These are phyloP conservation scores for Schoenoplectus tabernaemontani DNA, from an alignment of 202 grass and related monocot species.

Conservation along the genomic window DNA sequence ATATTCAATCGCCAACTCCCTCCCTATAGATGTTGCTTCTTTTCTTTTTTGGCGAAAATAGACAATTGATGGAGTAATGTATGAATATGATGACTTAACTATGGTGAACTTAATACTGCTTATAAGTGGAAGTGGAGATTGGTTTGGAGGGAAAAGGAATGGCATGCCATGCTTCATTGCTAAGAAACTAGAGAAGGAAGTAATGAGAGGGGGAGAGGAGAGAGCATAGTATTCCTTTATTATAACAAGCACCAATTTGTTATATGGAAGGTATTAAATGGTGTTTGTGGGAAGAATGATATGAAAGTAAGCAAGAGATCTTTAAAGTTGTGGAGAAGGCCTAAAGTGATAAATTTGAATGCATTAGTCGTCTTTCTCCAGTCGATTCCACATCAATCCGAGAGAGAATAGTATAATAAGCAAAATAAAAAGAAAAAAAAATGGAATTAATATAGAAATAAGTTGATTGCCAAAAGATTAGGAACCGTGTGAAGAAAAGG, in stretches of 20 bases:
- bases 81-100: no score
- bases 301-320: slow-evolving; percentile 19
- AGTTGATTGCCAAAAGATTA: not conserved
- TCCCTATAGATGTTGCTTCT: not conserved
- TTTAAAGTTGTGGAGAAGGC: not conserved
- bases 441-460: not conserved
- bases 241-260: not conserved
- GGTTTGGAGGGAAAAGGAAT: slow-evolving; percentile 46
- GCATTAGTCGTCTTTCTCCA: not conserved
- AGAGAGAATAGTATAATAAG: not conserved
- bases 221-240: not conserved
- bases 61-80: no score
- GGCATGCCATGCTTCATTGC: slow-evolving; percentile 54
- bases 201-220: not conserved
- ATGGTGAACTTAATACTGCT: slow-evolving; percentile 22
- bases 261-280: slow-evolving; percentile 17
- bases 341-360: not conserved
- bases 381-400: not conserved
- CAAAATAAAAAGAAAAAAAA: slow-evolving; percentile 13
- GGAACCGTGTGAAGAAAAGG: slow-evolving; percentile 10
- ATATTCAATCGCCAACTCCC: not conserved
- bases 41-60: not conserved
- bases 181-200: slow-evolving; percentile 40
- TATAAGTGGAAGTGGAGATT: slow-evolving; percentile 3
- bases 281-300: slow-evolving; percentile 17